Conservation (phyloP, 768 basidiomycete genomes). For the Tubosaeta sp. region DNA sequence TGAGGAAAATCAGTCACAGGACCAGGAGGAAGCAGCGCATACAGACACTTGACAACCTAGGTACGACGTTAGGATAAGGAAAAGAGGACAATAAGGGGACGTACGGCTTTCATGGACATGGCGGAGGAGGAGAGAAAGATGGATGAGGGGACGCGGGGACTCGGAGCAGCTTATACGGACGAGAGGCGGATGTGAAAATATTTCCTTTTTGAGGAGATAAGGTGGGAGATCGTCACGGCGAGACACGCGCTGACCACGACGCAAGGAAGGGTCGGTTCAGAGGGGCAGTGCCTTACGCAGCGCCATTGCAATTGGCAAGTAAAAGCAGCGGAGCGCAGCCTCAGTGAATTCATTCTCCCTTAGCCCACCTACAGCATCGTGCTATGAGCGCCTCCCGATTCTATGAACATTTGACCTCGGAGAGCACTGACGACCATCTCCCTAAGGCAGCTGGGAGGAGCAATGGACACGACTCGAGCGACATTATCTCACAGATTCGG, state of each 20-base stretch:
- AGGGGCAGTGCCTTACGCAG: slow-evolving; percentile 13
- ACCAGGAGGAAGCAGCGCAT: neutral
- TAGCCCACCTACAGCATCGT: slow-evolving; percentile 4
- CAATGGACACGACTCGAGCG: slow-evolving; percentile 16
- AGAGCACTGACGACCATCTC: slow-evolving; percentile 11
- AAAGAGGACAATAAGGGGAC: slow-evolving; percentile 21
- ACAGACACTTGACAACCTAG: slow-evolving; percentile 61
- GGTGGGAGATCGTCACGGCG: too few species aligned
- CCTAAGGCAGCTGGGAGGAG: slow-evolving; percentile 8
- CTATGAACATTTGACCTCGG: slow-evolving; percentile 27
- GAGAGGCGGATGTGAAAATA: neutral
- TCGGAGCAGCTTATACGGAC: neutral
- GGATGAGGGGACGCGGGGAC: neutral
- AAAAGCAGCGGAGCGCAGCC: slow-evolving; percentile 9
- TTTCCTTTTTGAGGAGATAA: neutral
- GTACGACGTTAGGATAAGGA: neutral
- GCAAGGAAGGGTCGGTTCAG: neutral
- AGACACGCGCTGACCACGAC: slow-evolving; percentile 13
- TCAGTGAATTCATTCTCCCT: slow-evolving; percentile 2
- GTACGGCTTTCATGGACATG: slow-evolving; percentile 78
- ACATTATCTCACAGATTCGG: slow-evolving; percentile 38
- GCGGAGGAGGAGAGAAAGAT: neutral
- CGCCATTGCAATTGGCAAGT: slow-evolving; percentile 1
- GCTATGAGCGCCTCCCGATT: slow-evolving; percentile 29
- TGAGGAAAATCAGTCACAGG: slow-evolving; percentile 18